A percentile compares a stretch with the other conserved stretches of the same genome.
These are phyloP conservation scores for Haplosporangium sp. DNA, from an alignment of 371 early-diverging fungal genomes.

Conservation along the genomic window DNA sequence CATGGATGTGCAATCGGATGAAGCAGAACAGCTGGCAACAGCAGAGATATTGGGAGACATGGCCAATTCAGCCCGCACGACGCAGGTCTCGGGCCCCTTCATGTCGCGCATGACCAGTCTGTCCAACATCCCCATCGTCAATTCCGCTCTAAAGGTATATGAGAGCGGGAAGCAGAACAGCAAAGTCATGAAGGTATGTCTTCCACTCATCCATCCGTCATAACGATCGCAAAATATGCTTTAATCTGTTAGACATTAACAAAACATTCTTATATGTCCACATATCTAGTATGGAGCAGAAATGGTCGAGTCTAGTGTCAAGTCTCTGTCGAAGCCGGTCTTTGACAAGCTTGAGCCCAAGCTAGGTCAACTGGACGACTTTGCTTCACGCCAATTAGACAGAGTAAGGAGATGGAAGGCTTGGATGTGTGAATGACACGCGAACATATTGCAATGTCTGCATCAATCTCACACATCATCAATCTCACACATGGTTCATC, in stretches of 20 bases:
- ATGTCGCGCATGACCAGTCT: slow-evolving; percentile 77
- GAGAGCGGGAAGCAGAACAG: slow-evolving; percentile 80
- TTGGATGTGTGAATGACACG: slow-evolving; percentile 8
- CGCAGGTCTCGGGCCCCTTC: slow-evolving; percentile 12
- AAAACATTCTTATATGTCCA: background rate
- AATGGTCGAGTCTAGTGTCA: slow-evolving; percentile 83
- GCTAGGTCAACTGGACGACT: slow-evolving; percentile 71
- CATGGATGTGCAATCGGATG: slow-evolving; percentile 45
- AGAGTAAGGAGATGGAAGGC: slow-evolving; percentile 53
- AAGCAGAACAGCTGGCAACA: slow-evolving; percentile 68
- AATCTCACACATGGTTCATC: background rate
- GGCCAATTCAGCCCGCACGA: slow-evolving; percentile 51
- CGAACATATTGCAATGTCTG: background rate
- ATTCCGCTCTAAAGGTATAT: slow-evolving; percentile 79
- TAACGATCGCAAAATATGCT: background rate
- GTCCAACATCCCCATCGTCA: slow-evolving; percentile 83
- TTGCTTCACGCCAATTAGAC: slow-evolving; percentile 82
- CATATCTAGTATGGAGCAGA: slow-evolving; percentile 67
- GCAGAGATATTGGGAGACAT: slow-evolving; percentile 77
- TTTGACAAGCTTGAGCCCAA: slow-evolving; percentile 71
- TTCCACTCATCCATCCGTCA: background rate
- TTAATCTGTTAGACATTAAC: background rate
- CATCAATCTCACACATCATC: background rate
- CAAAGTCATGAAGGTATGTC: slow-evolving; percentile 70
- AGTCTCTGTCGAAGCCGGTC: slow-evolving; percentile 72